A percentile compares a stretch with the other conserved stretches of the same genome.
phyloP scores from a whole-genome alignment of 306 rosid genomes.

The Acacia crassicarpa region DNA sequence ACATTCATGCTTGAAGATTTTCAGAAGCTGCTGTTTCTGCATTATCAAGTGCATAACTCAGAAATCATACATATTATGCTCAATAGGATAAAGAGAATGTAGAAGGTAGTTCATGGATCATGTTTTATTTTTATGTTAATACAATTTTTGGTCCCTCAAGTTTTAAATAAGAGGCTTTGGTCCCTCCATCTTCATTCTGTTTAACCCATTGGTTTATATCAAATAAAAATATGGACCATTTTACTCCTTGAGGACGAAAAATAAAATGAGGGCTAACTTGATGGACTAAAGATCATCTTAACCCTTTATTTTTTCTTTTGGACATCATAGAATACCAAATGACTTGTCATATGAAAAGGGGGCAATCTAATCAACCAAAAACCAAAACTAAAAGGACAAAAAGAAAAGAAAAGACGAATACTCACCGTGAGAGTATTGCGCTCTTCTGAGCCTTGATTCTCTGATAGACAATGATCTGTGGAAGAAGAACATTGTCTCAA shows the following conservation, averaged over 20 bases:
- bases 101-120: not conserved
- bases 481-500: conserved; percentile 34
- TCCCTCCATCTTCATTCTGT: no score
- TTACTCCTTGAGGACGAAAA: no score
- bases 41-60: not conserved
- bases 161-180: no score
- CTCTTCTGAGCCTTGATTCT: conserved; percentile 7
- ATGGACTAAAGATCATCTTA: no score
- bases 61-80: not conserved
- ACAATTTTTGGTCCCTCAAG: no score
- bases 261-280: no score
- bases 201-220: no score
- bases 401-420: no score
- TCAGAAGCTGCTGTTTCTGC: conserved; percentile 32
- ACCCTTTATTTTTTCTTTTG: not conserved
- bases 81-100: not conserved
- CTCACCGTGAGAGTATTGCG: conserved; percentile 13
- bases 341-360: not conserved
- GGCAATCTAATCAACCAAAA: not conserved
- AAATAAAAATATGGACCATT: no score
- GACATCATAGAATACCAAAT: not conserved
- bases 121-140: not conserved
- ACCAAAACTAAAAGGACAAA: not conserved
- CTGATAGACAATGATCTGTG: not conserved
- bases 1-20: conserved; percentile 38